Evolutionary conservation across 2,329 filamentous ascomycete genomes (phyloP), one percentile per base, ranked within the genome.

Genomic region (Penicillium sp.): DNA sequence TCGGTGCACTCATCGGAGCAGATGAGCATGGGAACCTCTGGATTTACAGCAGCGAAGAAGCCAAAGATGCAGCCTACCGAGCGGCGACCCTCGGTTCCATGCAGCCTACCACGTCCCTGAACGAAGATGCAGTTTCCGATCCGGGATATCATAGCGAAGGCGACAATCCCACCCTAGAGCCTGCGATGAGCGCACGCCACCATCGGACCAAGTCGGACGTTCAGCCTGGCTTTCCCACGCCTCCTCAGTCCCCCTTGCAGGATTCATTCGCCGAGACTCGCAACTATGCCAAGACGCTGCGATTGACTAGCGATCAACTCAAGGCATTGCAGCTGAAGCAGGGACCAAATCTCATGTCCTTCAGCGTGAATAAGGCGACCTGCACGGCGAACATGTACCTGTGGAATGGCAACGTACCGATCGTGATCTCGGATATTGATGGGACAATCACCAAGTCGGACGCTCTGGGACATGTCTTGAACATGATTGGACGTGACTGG

Each of bases 381-480:
- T 99, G 95, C 77, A 87, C 87, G 53, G 95, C 94, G 14, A 90
- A 87, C 68, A 96, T 99, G 88, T 99, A 92, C 74, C 85, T 96
- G 60, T 99, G 95, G 96, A 89, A 87, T 65, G 87, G 94, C 70
- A 90, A 96, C 69, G 89, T 90, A 0, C 96, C 95, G 0, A 94
- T 99, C 56, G 93, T 99, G 50, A 97, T 99, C 63, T 98, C 94
- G 0, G 95, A 99, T 75, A 98, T 99, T 70, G 95, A 99, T 76
- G 95, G 95, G 53, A 99, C 95, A 22, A 99, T 99, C 69, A 99
- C 95, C 59, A 99, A 99, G 79, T 96, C 93, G 2, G 93, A 97
- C 77, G 93, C 92, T 16, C 81, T 96, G 14, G 95, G 95, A 14
- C 95, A 99, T 71, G 91, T 99, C 44, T 78, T 98, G 55, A 98